Evolutionary conservation across 176 grass and related monocot genomes (phyloP).

Genomic region (Aegilops tauschii): DNA sequence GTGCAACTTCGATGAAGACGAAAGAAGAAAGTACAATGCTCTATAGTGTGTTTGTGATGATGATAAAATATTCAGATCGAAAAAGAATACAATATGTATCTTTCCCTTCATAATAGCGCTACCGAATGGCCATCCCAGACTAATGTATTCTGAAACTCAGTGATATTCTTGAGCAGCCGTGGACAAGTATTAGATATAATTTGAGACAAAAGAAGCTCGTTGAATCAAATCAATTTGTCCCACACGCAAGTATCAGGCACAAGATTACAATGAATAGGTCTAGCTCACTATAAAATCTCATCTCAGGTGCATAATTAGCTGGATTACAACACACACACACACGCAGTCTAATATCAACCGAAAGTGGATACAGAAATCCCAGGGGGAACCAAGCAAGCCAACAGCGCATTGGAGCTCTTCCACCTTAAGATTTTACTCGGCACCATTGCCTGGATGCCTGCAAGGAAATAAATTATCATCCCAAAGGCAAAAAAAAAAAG

Average conservation of each 20-base stretch:
- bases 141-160: not conserved
- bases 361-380: conserved; percentile 15
- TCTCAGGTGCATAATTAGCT: conserved; percentile 6
- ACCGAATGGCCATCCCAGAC: not conserved
- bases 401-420: not conserved
- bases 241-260: not conserved
- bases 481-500: not conserved
- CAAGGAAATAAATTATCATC: not conserved
- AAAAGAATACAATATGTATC: not conserved
- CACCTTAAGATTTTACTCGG: conserved; percentile 23
- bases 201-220: not conserved
- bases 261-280: conserved; percentile 6
- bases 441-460: conserved; percentile 46
- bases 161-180: not conserved
- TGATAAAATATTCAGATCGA: not conserved
- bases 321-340: conserved; percentile 12
- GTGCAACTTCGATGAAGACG: not conserved
- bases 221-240: not conserved
- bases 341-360: not conserved
- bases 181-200: not conserved
- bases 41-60: not conserved
- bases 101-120: not conserved
- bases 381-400: conserved; percentile 2
- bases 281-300: conserved; percentile 18
- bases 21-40: no score